Evolutionary conservation across 495 filamentous ascomycete species (phyloP), one percentile per base, ranked within the genome.

Genomic region (Podospora tetraspora): DNA sequence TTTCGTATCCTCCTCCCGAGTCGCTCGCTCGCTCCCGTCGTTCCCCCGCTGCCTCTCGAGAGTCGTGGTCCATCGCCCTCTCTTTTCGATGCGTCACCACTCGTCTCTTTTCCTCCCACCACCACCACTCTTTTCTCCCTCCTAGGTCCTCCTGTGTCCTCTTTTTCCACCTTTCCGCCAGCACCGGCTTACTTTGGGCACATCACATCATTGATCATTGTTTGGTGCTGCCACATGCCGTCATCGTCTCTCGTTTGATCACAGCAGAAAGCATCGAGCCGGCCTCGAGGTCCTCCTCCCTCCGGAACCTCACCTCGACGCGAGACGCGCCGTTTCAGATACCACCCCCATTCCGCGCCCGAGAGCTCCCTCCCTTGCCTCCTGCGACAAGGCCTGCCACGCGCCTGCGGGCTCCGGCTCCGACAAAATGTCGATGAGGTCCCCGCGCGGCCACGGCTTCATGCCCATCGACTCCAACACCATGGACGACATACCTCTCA

Each of bases 401-500:
- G 12, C 34, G 34, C 34, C 34, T 43, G 34, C 13, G 34, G 34
- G 34, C 34, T 43, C 34, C 34, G 34, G 27, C 27, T 27, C 27
- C 27, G 27, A 32, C 61, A 32, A 58, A 57, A 78, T 78, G 76
- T 73, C 77, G 64, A 68, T 43, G 74, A 67, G 64, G 56, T 78
- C 76, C 8, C 75, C 76, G 23, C 57, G 65, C 27, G 66, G 71
- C 32, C 68, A 68, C 68, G 77, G 77, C 29, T 79, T 79, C 63
- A 64, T 73, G 68, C 75, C 77, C 58, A 70, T 79, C 58, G 67
- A 69, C 69, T 52, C 73, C 25, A 74, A 70, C 68, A 66, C 61
- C 30, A 75, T 76, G 71, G 71, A 77, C 61, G 83, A 81, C 56
- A 87, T 88, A 52, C 86, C 85, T 59, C 78, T 88, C 30, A 80